Evolutionary conservation across 768 basidiomycete species (phyloP).

Genomic region (Amanita subjunquillea): DNA sequence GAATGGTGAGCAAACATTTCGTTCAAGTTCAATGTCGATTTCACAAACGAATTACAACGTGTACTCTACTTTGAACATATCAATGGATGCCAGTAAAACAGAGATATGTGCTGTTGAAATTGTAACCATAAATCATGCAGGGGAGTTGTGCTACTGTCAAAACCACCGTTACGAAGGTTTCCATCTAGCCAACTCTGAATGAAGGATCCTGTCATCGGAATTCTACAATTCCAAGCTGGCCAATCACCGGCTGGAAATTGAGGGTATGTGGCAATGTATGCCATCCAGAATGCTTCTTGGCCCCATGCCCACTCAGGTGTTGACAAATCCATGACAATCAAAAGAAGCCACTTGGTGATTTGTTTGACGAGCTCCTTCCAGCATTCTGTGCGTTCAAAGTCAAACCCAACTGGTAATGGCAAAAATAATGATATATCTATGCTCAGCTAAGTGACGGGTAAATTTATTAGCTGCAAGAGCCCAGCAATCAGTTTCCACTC

Average conservation of each 20-base stretch:
- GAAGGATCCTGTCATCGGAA: conserved; percentile 5
- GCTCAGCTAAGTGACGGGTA: background rate
- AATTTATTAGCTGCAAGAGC: background rate
- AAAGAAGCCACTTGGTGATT: background rate
- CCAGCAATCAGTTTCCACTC: background rate
- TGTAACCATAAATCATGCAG: background rate
- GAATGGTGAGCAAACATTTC: too few relatives aligned
- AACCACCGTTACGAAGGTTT: background rate
- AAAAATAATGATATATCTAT: conserved; percentile 4
- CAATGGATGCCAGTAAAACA: background rate
- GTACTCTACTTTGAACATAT: background rate
- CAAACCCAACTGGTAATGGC: conserved; percentile 4
- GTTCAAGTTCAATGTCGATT: too few relatives aligned
- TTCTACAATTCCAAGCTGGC: conserved; percentile 4
- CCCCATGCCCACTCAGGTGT: too few relatives aligned
- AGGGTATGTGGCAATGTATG: conserved; percentile 4
- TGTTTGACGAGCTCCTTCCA: conserved; percentile 5
- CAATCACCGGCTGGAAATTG: conserved; percentile 7
- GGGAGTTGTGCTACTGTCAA: background rate
- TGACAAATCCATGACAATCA: too few relatives aligned
- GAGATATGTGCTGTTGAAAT: background rate
- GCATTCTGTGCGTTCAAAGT: background rate
- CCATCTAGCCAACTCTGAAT: conserved; percentile 4
- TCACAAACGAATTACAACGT: too few relatives aligned
- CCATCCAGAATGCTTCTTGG: too few relatives aligned